These are phyloP conservation scores for Paracoccidioides lutzii DNA, from an alignment of 2,329 filamentous ascomycete species.

Conservation along the genomic window DNA sequence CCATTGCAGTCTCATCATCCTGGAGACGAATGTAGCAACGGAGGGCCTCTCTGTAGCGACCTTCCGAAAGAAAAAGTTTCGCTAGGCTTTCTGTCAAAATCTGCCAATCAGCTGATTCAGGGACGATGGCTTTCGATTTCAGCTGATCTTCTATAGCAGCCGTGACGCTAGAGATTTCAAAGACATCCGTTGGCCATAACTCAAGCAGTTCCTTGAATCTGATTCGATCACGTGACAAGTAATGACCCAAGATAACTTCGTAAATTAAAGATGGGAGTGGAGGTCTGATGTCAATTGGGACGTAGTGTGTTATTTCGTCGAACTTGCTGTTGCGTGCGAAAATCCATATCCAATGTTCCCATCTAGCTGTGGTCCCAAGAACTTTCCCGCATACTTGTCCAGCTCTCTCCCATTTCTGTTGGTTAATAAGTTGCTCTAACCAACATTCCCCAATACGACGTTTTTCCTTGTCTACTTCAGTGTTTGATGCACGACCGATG, in stretches of 20 bases:
- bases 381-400: conserved; percentile 74
- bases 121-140: conserved; percentile 57
- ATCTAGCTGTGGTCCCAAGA: conserved; percentile 61
- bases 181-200: conserved; percentile 71
- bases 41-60: conserved; percentile 70
- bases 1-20: conserved; percentile 80
- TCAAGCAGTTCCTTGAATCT: conserved; percentile 69
- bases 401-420: conserved; percentile 62
- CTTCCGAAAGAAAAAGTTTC: conserved; percentile 69
- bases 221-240: conserved; percentile 63
- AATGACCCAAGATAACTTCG: conserved; percentile 79
- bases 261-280: conserved; percentile 72
- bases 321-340: conserved; percentile 79
- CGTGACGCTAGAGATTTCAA: conserved; percentile 63
- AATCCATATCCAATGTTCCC: conserved; percentile 92
- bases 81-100: conserved; percentile 80
- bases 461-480: conserved; percentile 72
- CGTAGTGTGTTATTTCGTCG: conserved; percentile 75
- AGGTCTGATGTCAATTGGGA: conserved; percentile 68
- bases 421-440: conserved; percentile 71
- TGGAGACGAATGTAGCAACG: conserved; percentile 82
- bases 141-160: conserved; percentile 72
- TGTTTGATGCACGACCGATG: conserved; percentile 29
- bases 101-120: conserved; percentile 76
- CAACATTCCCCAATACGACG: conserved; percentile 82